Evolutionary conservation across 1,284 basidiomycete genomes (phyloP).

Genomic region (Trichosporon sp.): DNA sequence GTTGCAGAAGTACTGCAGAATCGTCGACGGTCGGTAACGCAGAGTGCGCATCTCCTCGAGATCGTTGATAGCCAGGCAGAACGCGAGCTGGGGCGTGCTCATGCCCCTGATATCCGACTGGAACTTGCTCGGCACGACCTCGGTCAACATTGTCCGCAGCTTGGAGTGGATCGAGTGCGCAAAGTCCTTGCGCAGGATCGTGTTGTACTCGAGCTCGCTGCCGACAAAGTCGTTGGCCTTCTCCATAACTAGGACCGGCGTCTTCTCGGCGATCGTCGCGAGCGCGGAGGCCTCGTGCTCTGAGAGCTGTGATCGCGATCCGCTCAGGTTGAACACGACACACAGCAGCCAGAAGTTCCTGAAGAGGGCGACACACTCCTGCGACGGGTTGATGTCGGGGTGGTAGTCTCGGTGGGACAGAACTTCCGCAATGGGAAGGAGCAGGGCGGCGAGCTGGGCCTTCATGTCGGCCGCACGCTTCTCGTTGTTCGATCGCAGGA

Average conservation of each 20-base stretch:
- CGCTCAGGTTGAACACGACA: constrained; percentile 62
- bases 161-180: constrained; percentile 63
- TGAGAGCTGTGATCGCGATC: constrained; percentile 46
- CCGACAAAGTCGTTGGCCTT: constrained; percentile 77
- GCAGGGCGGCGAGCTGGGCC: constrained; percentile 74
- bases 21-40: constrained; percentile 71
- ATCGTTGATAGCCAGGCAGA: constrained; percentile 81
- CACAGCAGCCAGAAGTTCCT: constrained; percentile 93
- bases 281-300: constrained; percentile 66
- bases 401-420: constrained; percentile 71
- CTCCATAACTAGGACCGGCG: constrained; percentile 79
- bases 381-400: constrained; percentile 58
- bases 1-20: constrained; percentile 86
- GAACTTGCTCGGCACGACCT: constrained; percentile 63
- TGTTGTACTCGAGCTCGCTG: constrained; percentile 89
- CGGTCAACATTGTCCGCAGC: constrained; percentile 63
- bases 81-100: constrained; percentile 77
- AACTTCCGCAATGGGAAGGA: constrained; percentile 85
- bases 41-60: constrained; percentile 83
- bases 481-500: constrained; percentile 28
- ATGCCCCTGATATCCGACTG: constrained; percentile 69
- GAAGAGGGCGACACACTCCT: constrained; percentile 74
- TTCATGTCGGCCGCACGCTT: constrained; percentile 59
- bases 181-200: constrained; percentile 84
- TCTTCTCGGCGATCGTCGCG: constrained; percentile 76